phyloP scores from a whole-genome alignment of 2,329 filamentous ascomycete genomes.

The Akanthomyces dipterigenus region DNA sequence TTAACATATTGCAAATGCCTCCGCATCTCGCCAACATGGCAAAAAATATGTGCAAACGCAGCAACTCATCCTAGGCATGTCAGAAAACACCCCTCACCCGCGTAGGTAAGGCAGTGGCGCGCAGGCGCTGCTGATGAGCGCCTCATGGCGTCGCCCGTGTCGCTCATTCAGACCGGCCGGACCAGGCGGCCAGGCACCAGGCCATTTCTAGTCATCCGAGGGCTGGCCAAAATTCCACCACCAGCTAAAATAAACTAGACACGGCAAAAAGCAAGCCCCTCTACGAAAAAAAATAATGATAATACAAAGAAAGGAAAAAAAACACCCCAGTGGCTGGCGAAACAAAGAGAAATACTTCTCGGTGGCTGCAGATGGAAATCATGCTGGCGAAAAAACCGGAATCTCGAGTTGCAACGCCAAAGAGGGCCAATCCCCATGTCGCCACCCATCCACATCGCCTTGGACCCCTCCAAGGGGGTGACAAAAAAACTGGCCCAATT shows the following conservation, averaged over 20 bases:
- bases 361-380: not conserved
- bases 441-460: not conserved
- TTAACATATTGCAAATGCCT: too few relatives aligned
- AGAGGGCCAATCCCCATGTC: not conserved
- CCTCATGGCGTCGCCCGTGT: not conserved
- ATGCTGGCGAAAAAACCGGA: not conserved
- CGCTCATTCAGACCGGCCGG: too few relatives aligned
- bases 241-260: not conserved
- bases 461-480: not conserved
- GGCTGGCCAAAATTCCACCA: not conserved
- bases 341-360: not conserved
- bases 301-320: not conserved
- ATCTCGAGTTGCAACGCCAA: not conserved
- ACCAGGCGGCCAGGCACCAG: too few relatives aligned
- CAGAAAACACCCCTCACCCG: too few relatives aligned
- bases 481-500: too few relatives aligned
- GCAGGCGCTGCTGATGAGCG: not conserved
- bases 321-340: not conserved
- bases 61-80: too few relatives aligned
- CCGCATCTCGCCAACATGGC: too few relatives aligned
- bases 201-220: not conserved
- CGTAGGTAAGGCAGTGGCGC: too few relatives aligned
- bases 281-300: too few relatives aligned
- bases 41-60: too few relatives aligned
- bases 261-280: not conserved